Conservation (phyloP, 208 protist genomes). For the Endotrypanum monterogeii region DNA sequence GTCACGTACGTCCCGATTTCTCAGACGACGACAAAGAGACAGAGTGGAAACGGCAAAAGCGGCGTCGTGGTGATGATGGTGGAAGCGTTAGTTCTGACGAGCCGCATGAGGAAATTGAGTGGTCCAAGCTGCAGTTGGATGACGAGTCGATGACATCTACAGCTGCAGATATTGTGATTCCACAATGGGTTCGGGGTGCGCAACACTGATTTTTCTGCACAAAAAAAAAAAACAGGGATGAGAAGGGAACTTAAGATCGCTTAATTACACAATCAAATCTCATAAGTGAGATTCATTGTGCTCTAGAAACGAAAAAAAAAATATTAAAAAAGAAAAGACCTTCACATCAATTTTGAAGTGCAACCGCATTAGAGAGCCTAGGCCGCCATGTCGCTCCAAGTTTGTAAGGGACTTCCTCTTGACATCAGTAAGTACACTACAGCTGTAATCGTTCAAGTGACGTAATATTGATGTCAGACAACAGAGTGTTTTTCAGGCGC, state of each 20-base stretch:
- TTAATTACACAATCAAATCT: background rate
- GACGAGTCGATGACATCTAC: slow-evolving; percentile 7
- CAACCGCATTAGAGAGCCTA: too few relatives aligned
- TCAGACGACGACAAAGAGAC: slow-evolving; percentile 87
- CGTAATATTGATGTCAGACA: too few relatives aligned
- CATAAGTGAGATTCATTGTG: too few relatives aligned
- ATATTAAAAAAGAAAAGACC: too few relatives aligned
- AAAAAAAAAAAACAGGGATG: too few relatives aligned
- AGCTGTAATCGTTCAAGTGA: too few relatives aligned
- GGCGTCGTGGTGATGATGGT: slow-evolving; percentile 11
- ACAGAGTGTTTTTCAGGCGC: too few relatives aligned
- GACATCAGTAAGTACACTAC: too few relatives aligned
- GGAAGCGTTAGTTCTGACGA: slow-evolving; percentile 56
- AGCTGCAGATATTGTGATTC: slow-evolving; percentile 5
- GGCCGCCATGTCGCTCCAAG: too few relatives aligned
- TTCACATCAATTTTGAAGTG: too few relatives aligned
- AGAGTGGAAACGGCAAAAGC: slow-evolving; percentile 79
- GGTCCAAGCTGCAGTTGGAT: slow-evolving; percentile 37
- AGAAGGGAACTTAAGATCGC: background rate
- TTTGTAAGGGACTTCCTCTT: too few relatives aligned
- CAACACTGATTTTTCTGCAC: background rate
- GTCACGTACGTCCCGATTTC: slow-evolving; percentile 81
- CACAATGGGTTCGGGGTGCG: slow-evolving; percentile 23
- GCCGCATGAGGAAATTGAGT: slow-evolving; percentile 39
- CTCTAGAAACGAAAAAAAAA: too few relatives aligned